phyloP scores from a whole-genome alignment of 352 stramenopile species.

The Pythium myriotylum region DNA sequence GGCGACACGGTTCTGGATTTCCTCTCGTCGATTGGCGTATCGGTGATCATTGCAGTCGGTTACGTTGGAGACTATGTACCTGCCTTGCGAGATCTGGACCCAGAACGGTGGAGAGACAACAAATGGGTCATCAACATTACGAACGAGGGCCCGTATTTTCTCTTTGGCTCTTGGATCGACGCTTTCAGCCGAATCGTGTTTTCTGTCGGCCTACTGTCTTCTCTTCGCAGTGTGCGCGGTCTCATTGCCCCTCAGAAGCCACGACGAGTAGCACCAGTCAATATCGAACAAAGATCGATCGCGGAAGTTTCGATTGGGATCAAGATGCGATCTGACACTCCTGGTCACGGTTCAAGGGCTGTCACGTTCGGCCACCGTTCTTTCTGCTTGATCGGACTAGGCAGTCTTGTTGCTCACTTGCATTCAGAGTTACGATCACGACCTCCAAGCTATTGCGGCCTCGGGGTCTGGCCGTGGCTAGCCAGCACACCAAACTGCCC shows the following conservation, averaged over 20 bases:
- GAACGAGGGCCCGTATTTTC: slow-evolving; percentile 30
- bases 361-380: neutral
- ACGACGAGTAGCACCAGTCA: no score
- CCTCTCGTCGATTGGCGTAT: slow-evolving; percentile 20
- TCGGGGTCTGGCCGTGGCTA: slow-evolving; percentile 32
- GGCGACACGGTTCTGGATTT: slow-evolving; percentile 29
- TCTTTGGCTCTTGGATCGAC: slow-evolving; percentile 43
- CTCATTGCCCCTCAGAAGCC: neutral
- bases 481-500: slow-evolving; percentile 25
- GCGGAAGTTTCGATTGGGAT: no score
- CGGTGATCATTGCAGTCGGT: slow-evolving; percentile 13
- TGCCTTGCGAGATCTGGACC: no score
- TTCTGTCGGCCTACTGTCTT: slow-evolving; percentile 3
- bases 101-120: neutral
- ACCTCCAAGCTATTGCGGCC: slow-evolving; percentile 17
- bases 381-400: slow-evolving; percentile 14
- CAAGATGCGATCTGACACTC: no score
- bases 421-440: slow-evolving; percentile 17
- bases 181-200: slow-evolving; percentile 20
- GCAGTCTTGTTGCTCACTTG: slow-evolving; percentile 25
- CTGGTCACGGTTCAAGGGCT: neutral
- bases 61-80: slow-evolving; percentile 6
- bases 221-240: neutral
- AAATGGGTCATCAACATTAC: slow-evolving; percentile 32
- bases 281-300: no score